phyloP scores from a whole-genome alignment of 1,284 basidiomycete genomes.

The Ceratobasidium sp. region DNA sequence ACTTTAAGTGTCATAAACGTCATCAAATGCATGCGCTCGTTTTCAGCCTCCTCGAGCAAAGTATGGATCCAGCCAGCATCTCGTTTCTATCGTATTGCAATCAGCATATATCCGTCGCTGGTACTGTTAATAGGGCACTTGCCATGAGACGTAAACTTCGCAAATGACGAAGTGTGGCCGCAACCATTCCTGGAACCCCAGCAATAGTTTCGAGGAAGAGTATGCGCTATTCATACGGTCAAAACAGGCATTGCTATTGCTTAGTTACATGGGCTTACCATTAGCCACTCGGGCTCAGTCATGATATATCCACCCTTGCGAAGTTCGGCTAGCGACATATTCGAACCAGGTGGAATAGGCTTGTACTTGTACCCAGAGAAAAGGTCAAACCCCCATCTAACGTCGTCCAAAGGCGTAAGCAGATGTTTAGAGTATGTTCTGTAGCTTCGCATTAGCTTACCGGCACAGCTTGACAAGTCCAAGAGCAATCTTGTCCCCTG shows the following conservation, averaged over 20 bases:
- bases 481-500: constrained; percentile 27
- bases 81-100: constrained; percentile 65
- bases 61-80: constrained; percentile 91
- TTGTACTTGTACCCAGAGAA: constrained; percentile 84
- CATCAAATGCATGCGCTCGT: constrained; percentile 95
- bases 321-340: constrained; percentile 74
- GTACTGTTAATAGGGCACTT: constrained; percentile 45
- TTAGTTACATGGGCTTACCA: constrained; percentile 57
- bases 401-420: neutral
- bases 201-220: constrained; percentile 92
- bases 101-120: constrained; percentile 24
- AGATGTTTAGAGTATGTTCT: neutral
- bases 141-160: constrained; percentile 85
- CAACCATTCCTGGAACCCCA: constrained; percentile 95
- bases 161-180: constrained; percentile 85
- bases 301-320: constrained; percentile 77
- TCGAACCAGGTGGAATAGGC: constrained; percentile 65
- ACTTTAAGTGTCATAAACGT: constrained; percentile 53
- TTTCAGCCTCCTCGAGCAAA: constrained; percentile 92
- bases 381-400: constrained; percentile 75
- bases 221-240: constrained; percentile 66
- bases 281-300: constrained; percentile 79
- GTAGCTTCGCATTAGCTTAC: neutral
- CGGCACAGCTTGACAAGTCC: constrained; percentile 20
- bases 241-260: neutral